A percentile compares a stretch with the other conserved stretches of the same genome.
These are phyloP conservation scores for Pinus albicaulis DNA, from an alignment of 75 land plant species.

Conservation along the genomic window DNA sequence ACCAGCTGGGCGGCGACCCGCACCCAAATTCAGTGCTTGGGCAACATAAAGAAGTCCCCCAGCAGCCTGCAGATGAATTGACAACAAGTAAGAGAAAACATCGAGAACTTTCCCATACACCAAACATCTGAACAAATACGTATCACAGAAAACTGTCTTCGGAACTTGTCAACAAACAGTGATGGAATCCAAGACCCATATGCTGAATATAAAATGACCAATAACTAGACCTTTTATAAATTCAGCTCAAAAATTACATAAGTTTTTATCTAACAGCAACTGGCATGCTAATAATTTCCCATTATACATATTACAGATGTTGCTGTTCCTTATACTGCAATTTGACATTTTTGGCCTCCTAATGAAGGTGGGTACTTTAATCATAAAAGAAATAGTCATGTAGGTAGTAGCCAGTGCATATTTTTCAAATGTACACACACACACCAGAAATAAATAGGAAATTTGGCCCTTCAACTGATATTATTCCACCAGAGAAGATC, in stretches of 20 bases:
- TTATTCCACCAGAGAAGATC: not conserved
- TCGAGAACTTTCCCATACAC: not conserved
- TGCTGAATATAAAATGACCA: not conserved
- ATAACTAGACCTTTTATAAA: not conserved
- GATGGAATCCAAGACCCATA: not conserved
- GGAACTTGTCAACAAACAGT: not conserved
- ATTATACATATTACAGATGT: too few relatives aligned
- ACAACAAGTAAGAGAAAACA: not conserved
- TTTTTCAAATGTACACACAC: not conserved
- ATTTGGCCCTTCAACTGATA: not conserved
- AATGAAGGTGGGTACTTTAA: too few relatives aligned
- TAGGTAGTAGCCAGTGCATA: not conserved
- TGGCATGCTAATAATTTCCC: too few relatives aligned
- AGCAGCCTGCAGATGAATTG: constrained; percentile 1
- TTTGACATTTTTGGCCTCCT: too few relatives aligned
- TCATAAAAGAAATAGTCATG: not conserved
- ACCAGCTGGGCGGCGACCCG: constrained; percentile 5
- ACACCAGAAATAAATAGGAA: not conserved
- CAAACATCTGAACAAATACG: not conserved
- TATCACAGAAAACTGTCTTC: not conserved
- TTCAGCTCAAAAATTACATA: too few relatives aligned
- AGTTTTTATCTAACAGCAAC: too few relatives aligned
- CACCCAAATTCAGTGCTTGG: constrained; percentile 7
- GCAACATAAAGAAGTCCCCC: constrained; percentile 6
- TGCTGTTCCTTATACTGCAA: too few relatives aligned